Evolutionary conservation across 169 alveolate genomes (phyloP).

Genomic region (Cytauxzoon felis): DNA sequence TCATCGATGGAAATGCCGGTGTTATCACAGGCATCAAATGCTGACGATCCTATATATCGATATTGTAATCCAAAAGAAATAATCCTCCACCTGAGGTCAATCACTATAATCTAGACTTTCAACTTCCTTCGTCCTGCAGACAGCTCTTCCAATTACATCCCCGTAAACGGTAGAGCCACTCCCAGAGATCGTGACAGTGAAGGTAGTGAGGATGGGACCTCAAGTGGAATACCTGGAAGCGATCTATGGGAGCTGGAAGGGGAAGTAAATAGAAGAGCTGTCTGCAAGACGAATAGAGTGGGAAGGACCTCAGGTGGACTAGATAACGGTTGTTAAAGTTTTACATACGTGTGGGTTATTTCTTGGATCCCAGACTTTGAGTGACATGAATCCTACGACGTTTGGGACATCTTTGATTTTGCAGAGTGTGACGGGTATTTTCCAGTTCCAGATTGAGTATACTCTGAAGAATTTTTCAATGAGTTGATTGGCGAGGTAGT

Average conservation of each 20-base stretch:
- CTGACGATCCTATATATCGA: conserved; percentile 79
- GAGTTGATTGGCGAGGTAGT: conserved; percentile 86
- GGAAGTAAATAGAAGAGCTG: no score
- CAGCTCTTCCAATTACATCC: no score
- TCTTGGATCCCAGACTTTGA: conserved; percentile 90
- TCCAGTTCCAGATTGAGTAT: conserved; percentile 86
- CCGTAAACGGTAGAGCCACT: no score
- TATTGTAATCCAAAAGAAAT: neutral
- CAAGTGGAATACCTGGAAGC: no score
- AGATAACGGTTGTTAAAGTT: neutral
- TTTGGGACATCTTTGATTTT: conserved; percentile 80
- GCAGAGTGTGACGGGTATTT: conserved; percentile 83
- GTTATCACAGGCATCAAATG: conserved; percentile 94
- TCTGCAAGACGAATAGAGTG: neutral
- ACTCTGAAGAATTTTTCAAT: conserved; percentile 91
- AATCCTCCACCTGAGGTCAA: no score
- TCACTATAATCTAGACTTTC: neutral
- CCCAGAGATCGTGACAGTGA: no score
- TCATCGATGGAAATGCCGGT: conserved; percentile 97
- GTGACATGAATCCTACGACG: conserved; percentile 83
- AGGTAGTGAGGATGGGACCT: no score
- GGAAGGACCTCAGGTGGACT: neutral
- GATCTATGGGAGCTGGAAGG: no score
- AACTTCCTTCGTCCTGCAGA: neutral
- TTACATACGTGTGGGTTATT: conserved; percentile 69